Base-by-base conservation (phyloP, 2,329 filamentous ascomycete genomes). In the Sclerotinia minor region DNA sequence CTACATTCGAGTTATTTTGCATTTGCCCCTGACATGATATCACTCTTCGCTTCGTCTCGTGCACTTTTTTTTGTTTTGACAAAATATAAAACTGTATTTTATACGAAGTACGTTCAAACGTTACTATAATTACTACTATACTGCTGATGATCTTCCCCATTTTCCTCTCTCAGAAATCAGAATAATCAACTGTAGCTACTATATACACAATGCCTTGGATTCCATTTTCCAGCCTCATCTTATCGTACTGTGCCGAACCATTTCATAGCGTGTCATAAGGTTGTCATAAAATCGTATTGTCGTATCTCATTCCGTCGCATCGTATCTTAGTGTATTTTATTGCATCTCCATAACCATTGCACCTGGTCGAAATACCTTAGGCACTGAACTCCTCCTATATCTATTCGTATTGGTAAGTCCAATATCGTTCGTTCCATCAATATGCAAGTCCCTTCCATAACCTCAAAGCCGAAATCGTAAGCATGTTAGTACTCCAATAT, bases 201-300 rank as follows among this genome's bases (percentile, higher is more conserved):
- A 17, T 57, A 38, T 47, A 58, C 21, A 45, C 24, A 50, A 21
- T 50, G 15, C 19, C 32, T 50, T n/a, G n/a, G 21, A 24, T 44
- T 24, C 21, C 32, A 7, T 55, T 26, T 24, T 45, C 50, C n/a
- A 11, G 21, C 7, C 29, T 19, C 5, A n/a, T 49, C 58, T 19
- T 13, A 35, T 47, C 24, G 21, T 65, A 65, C n/a, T 45, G 9
- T 35, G 13, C 15, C 21, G 52, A 24, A 35, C 21, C 13, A 38
- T 58, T 35, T 41, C 45, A 21, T 60, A 41, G 21, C 17, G 17
- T n/a, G 29, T 41, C 32, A 19, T 64, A n/a, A 26, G 49, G 35
- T 29, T 44, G 19, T 64, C 49, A 54, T 64, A 17, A n/a, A 21
- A 44, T 64, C 24, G 17, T 55, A 50, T 44, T 58, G 11, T 65